These are phyloP conservation scores for Amanita thiersii DNA, from an alignment of 768 basidiomycete species.

Conservation along the genomic window DNA sequence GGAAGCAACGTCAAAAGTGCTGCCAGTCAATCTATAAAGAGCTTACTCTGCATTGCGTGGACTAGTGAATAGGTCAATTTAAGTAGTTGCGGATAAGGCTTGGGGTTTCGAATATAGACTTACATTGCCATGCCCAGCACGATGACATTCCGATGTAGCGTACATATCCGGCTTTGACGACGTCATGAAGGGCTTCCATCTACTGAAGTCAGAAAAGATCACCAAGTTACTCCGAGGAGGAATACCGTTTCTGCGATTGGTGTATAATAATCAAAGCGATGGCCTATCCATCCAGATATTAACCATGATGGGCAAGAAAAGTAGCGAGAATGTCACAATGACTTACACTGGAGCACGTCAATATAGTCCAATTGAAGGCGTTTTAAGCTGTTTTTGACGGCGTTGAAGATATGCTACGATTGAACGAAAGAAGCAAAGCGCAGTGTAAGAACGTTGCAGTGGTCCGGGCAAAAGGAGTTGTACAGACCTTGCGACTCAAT, in stretches of 20 bases:
- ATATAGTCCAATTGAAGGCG: conserved; percentile 71
- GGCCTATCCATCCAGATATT: no score
- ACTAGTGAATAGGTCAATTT: no score
- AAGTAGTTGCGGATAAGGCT: no score
- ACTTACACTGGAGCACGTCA: conserved; percentile 64
- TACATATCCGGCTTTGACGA: conserved; percentile 35
- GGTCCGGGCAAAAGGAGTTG: neutral
- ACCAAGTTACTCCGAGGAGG: neutral
- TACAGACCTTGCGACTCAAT: conserved; percentile 23
- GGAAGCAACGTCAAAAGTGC: neutral
- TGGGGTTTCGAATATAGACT: no score
- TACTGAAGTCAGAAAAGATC: conserved; percentile 8
- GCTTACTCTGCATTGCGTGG: no score
- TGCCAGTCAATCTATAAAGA: no score
- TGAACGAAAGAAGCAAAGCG: conserved; percentile 13
- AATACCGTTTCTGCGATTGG: conserved; percentile 28
- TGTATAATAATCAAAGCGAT: conserved; percentile 31
- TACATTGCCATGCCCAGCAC: conserved; percentile 24
- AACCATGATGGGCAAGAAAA: no score
- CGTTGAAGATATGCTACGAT: conserved; percentile 61
- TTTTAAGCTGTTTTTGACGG: conserved; percentile 51
- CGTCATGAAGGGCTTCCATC: conserved; percentile 42
- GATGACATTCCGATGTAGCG: conserved; percentile 33
- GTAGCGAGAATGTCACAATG: no score
- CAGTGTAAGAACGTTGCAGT: neutral